phyloP scores from a whole-genome alignment of 352 stramenopile species.

The Halophytophthora batemanensis region DNA sequence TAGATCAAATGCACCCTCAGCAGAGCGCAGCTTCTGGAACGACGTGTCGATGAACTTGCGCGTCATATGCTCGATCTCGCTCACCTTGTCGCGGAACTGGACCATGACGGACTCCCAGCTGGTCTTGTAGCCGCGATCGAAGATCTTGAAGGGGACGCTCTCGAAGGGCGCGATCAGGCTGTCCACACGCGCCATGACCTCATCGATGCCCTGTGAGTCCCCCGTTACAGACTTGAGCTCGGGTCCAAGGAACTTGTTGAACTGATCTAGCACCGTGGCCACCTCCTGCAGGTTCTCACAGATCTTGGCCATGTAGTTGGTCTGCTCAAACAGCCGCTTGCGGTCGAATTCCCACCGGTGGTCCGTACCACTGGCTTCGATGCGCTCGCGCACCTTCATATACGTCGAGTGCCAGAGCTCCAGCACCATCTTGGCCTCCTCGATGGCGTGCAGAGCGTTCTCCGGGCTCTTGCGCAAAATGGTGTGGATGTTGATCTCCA shows the following conservation, averaged over 20 bases:
- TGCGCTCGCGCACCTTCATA: conserved; percentile 92
- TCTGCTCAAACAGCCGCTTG: conserved; percentile 94
- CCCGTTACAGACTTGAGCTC: conserved; percentile 95
- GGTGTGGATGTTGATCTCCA: conserved; percentile 90
- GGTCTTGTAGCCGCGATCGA: conserved; percentile 93
- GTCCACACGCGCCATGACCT: conserved; percentile 90
- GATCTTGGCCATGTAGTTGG: conserved; percentile 96
- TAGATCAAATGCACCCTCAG: conserved; percentile 94
- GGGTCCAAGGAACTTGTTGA: conserved; percentile 94
- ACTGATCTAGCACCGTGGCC: conserved; percentile 91
- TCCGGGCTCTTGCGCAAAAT: conserved; percentile 85
- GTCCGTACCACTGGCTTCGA: conserved; percentile 93
- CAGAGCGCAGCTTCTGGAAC: conserved; percentile 94
- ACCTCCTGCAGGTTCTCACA: conserved; percentile 94
- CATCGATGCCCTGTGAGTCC: conserved; percentile 92
- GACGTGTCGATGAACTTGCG: conserved; percentile 94
- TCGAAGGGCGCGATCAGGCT: conserved; percentile 85
- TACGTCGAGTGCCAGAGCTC: conserved; percentile 94
- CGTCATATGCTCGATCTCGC: conserved; percentile 94
- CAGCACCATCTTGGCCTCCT: conserved; percentile 91
- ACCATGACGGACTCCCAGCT: conserved; percentile 95
- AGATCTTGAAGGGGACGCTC: conserved; percentile 91
- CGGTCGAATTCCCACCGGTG: conserved; percentile 96
- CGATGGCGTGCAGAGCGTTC: conserved; percentile 75
- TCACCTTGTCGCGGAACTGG: conserved; percentile 92